Base-by-base conservation (phyloP, 192 early-diverging fungal species). In the Linnemannia zychae region DNA sequence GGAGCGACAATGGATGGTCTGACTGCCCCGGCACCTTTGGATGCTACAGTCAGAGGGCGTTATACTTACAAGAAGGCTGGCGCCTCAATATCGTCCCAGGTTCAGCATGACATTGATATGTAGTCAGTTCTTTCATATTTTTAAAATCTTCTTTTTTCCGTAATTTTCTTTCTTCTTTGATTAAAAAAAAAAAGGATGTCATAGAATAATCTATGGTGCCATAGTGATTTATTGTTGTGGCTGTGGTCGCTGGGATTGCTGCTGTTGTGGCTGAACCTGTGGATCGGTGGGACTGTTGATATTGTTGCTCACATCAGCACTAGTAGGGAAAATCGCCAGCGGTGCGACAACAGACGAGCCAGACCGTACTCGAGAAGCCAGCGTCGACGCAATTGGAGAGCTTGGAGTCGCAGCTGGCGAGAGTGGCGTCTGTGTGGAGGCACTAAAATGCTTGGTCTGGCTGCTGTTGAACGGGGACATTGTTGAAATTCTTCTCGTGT, bases 21-120 rank as follows among this genome's bases (percentile, higher is more conserved):
- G 38, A 47, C 20, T 71, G 67, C 34, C 11, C 9, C 71, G 38
- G n/a, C 72, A 33, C 36, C 72, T 5, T 46, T 84, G 67, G 65
- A 79, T 13, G 77, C 83, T 11, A 85, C 78, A 11, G 44, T 85
- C 24, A 79, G 49, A 70, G 83, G 83, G 33, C 74, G 74, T 44
- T 85, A 85, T 65, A 67, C 77, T 5, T 85, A 85, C 78, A 85
- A 76, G 70, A 85, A 85, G 74, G 77, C 74, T 40, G 77, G 77
- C 15, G 80, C 34, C 15, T 73, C 69, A 44, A 68, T 53, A 67
- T 71, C 73, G 24, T 77, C 81, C 60, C n/a, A 60, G 4, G 16
- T 60, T 33, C 75, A 48, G 20, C 69, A 73, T 9, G 75, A 82
- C 40, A 82, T 82, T 63, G 81, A 82, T 18, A 67, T 75, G 37